Conservation (phyloP, 2,329 filamentous ascomycete genomes). For the Cercospora beticola region DNA sequence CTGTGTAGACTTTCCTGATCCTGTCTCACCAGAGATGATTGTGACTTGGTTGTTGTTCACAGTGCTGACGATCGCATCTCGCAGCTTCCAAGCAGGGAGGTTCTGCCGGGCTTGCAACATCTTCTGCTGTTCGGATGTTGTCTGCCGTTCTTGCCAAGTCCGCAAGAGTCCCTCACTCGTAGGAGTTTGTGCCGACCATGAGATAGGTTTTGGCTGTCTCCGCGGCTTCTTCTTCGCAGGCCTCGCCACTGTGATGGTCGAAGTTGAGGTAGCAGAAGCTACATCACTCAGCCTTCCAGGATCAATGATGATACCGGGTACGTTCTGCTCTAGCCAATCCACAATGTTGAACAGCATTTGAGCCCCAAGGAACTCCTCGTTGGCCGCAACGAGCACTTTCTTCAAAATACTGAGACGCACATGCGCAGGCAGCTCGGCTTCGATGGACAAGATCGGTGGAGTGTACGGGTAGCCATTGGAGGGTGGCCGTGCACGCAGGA, state of each 20-base stretch:
- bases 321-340: conserved; percentile 86
- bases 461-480: conserved; percentile 67
- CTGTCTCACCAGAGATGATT: conserved; percentile 95
- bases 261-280: conserved; percentile 68
- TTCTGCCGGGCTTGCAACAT: conserved; percentile 72
- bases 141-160: conserved; percentile 69
- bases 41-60: conserved; percentile 81
- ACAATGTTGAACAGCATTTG: conserved; percentile 88
- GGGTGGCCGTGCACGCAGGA: conserved; percentile 68
- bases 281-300: conserved; percentile 84
- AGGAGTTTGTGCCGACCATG: conserved; percentile 60
- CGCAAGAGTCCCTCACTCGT: conserved; percentile 59
- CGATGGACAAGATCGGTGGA: conserved; percentile 68
- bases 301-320: conserved; percentile 77
- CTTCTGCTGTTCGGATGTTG: conserved; percentile 63
- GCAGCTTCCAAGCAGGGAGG: conserved; percentile 84
- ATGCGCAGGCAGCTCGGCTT: conserved; percentile 74
- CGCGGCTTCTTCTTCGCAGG: conserved; percentile 38
- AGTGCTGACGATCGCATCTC: conserved; percentile 71
- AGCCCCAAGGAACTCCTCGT: conserved; percentile 71
- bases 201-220: conserved; percentile 56
- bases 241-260: conserved; percentile 37
- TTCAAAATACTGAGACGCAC: conserved; percentile 87
- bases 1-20: conserved; percentile 95
- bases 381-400: conserved; percentile 69